Base-by-base conservation (phyloP, 1,284 basidiomycete species). In the Rhodotorula sp. region DNA sequence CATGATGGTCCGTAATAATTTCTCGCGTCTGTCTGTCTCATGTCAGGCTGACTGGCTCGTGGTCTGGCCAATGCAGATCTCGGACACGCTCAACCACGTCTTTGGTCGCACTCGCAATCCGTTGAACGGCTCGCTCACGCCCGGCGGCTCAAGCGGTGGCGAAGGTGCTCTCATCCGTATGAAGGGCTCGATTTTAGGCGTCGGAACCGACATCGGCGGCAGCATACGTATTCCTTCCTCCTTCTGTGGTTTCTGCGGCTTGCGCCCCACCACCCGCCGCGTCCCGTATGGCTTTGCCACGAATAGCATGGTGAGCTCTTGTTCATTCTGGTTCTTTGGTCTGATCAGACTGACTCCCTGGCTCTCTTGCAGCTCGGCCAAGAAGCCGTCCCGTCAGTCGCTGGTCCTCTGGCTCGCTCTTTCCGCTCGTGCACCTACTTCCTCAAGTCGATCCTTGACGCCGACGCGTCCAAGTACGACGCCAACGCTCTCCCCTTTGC, bases 131-230 rank as follows among this genome's bases (percentile, higher is more conserved):
- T 79, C 84, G 58, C 82, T 89, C 78, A 56, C 64, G 74, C 77
- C 77, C 67, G 74, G 72, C 85, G 84, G 84, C 85, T 61, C 79
- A 84, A 60, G 86, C 85, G 71, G 86, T 83, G 60, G 82, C 84
- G 71, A 87, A 85, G 86, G 87, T 60, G 87, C 88, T 10, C 80
- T 90, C 62, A 80, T 87, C 7, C 84, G 85, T 0, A 80, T 87
- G 70, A 84, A 83, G 85, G 85, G 85, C 46, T 87, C 86, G 55
- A 84, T 86, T 0, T 77, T 90, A 14, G 89, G 89, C 27, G 85
- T 90, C 13, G 83, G 83, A 1, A 82, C 81, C 21, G 83, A 84
- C 71, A 80, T 83, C 27, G 67, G 66, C 27, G 45, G 83, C 9
- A 65, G 62, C 25, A 58, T 71, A 50, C 66, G 70, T 41, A 59